Conservation (phyloP, 2,329 filamentous ascomycete genomes). For the Aspergillus oerlinghausenensis region DNA sequence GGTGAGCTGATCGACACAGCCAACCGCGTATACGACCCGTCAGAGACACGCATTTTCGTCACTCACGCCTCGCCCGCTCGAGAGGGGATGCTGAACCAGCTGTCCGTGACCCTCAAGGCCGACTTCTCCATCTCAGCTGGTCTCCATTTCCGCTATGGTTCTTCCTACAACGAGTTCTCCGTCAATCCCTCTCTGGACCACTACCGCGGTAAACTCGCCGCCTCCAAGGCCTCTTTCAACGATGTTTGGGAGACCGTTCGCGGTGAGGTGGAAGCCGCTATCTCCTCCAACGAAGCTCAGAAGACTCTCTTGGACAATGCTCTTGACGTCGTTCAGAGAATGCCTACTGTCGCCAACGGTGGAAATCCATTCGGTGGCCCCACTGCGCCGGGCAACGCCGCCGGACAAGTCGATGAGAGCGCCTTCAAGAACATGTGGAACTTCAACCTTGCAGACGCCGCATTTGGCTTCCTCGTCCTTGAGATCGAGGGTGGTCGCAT, state of each 20-base stretch:
- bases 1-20: conserved; percentile 96
- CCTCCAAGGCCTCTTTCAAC: conserved; percentile 97
- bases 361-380: conserved; percentile 95
- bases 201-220: conserved; percentile 95
- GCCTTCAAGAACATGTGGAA: conserved; percentile 99
- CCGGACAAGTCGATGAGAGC: conserved; percentile 93
- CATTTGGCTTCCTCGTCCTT: conserved; percentile 91
- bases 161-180: conserved; percentile 99
- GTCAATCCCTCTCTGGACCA: conserved; percentile 97
- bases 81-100: conserved; percentile 93
- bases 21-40: conserved; percentile 96
- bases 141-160: conserved; percentile 96
- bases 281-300: conserved; percentile 88
- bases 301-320: conserved; percentile 89
- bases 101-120: conserved; percentile 93
- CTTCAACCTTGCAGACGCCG: conserved; percentile 95
- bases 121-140: conserved; percentile 98
- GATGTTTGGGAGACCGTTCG: conserved; percentile 99
- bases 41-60: conserved; percentile 92
- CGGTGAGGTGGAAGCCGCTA: conserved; percentile 88
- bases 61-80: conserved; percentile 95
- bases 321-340: conserved; percentile 91
- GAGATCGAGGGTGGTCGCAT: conserved; percentile 95
- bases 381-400: conserved; percentile 61
- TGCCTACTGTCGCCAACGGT: conserved; percentile 90